These are phyloP conservation scores for Sarocladiaceae sp. DNA, from an alignment of 2,329 filamentous ascomycete species.

Conservation along the genomic window DNA sequence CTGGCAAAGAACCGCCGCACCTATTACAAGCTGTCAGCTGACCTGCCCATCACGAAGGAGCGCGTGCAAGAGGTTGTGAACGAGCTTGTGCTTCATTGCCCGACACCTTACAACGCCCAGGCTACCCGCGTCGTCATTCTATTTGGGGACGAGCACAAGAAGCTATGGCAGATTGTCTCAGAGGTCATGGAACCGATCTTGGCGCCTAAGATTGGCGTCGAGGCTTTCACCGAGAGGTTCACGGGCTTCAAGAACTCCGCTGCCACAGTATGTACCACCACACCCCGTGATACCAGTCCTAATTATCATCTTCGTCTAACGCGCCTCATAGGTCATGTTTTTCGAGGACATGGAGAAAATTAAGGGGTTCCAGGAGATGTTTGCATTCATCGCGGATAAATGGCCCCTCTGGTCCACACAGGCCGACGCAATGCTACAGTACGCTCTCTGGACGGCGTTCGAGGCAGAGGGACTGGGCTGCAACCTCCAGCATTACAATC, in stretches of 20 bases:
- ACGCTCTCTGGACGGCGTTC: slow-evolving; percentile 56
- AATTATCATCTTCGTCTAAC: background rate
- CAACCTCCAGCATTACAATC: slow-evolving; percentile 66
- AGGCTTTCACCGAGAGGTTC: slow-evolving; percentile 6
- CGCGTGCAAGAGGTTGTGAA: slow-evolving; percentile 41
- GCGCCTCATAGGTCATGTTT: slow-evolving; percentile 40
- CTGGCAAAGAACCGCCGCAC: slow-evolving; percentile 42
- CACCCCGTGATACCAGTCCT: slow-evolving; percentile 45
- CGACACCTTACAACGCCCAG: slow-evolving; percentile 64
- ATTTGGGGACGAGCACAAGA: slow-evolving; percentile 57
- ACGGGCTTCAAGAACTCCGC: slow-evolving; percentile 46
- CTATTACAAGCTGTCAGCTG: slow-evolving; percentile 40
- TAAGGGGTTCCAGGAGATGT: slow-evolving; percentile 17
- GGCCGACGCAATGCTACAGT: slow-evolving; percentile 61
- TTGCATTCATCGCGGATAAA: slow-evolving; percentile 52
- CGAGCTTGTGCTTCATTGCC: slow-evolving; percentile 45
- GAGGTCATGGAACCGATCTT: slow-evolving; percentile 50
- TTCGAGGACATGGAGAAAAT: slow-evolving; percentile 52
- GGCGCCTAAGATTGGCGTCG: slow-evolving; percentile 7
- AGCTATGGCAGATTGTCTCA: slow-evolving; percentile 56
- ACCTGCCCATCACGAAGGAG: slow-evolving; percentile 39
- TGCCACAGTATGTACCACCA: slow-evolving; percentile 1
- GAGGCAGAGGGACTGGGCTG: slow-evolving; percentile 58
- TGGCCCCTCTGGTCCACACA: slow-evolving; percentile 59
- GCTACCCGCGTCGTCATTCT: slow-evolving; percentile 57